These are phyloP conservation scores for Seiridium unicorne DNA, from an alignment of 2,329 filamentous ascomycete genomes.

Conservation along the genomic window DNA sequence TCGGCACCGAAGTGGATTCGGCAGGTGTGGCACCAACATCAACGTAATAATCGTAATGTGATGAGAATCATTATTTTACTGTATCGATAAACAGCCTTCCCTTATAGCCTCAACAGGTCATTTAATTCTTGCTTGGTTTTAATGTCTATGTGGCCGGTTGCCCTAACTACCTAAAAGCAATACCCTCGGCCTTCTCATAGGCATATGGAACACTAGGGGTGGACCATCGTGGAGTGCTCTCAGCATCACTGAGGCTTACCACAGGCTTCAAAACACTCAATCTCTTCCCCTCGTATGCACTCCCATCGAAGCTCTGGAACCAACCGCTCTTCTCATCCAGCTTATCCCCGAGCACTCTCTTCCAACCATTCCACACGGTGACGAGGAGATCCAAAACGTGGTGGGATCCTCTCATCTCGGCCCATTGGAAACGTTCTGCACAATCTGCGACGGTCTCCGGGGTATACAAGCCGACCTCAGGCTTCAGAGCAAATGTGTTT, in stretches of 20 bases:
- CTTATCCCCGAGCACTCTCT: slow-evolving; percentile 15
- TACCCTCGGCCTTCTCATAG: slow-evolving; percentile 10
- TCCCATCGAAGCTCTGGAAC: slow-evolving; percentile 22
- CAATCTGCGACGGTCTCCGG: slow-evolving; percentile 18
- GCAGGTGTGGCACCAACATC: too few species aligned
- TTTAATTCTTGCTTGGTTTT: too few species aligned
- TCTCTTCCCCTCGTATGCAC: slow-evolving; percentile 17
- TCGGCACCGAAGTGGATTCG: too few species aligned
- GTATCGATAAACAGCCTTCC: too few species aligned
- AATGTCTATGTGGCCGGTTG: too few species aligned
- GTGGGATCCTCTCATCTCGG: slow-evolving; percentile 22
- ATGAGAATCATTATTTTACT: too few species aligned
- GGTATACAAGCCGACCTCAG: slow-evolving; percentile 30
- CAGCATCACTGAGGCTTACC: slow-evolving; percentile 17
- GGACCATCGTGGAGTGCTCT: slow-evolving; percentile 16
- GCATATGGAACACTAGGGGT: slow-evolving; percentile 21
- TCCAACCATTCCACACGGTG: slow-evolving; percentile 22
- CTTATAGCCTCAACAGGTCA: too few species aligned
- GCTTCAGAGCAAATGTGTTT: slow-evolving; percentile 23
- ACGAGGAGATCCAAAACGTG: slow-evolving; percentile 23
- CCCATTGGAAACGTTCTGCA: slow-evolving; percentile 22
- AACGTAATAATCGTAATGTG: too few species aligned
- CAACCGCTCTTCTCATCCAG: slow-evolving; percentile 19
- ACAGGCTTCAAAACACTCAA: slow-evolving; percentile 23
- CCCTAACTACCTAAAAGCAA: slow-evolving; percentile 1